These are phyloP conservation scores for Multifurca ochricompacta DNA, from an alignment of 768 basidiomycete species.

Conservation along the genomic window DNA sequence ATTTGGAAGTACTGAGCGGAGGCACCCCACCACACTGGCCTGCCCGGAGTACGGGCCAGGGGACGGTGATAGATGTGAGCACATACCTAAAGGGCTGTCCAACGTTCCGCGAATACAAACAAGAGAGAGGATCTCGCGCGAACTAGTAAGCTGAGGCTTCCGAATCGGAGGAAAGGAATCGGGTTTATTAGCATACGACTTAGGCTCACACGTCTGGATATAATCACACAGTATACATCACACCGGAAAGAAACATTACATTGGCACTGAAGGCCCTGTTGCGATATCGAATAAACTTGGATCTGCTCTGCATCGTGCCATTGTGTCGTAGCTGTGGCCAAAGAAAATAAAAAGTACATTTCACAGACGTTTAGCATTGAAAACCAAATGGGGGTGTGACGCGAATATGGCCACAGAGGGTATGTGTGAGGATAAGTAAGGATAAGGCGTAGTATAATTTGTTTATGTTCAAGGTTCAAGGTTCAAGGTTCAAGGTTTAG, in stretches of 20 bases:
- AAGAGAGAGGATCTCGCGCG: neutral
- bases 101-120: neutral
- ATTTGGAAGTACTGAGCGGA: neutral
- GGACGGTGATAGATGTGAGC: neutral
- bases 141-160: neutral
- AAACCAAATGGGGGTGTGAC: too few relatives aligned
- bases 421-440: too few relatives aligned
- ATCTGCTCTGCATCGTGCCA: neutral
- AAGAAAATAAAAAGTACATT: too few relatives aligned
- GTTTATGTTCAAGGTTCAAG: too few relatives aligned
- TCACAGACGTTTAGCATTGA: too few relatives aligned
- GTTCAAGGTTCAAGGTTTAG: too few relatives aligned
- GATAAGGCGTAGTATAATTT: too few relatives aligned
- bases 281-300: neutral
- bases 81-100: neutral
- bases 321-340: too few relatives aligned
- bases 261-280: neutral
- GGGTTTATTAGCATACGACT: neutral
- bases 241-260: neutral
- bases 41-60: neutral
- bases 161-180: too few relatives aligned
- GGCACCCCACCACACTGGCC: neutral
- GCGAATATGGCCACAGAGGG: too few relatives aligned
- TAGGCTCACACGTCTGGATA: neutral
- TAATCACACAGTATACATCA: neutral